Conservation (phyloP, 192 early-diverging fungal genomes). For the Linnemannia elongata region DNA sequence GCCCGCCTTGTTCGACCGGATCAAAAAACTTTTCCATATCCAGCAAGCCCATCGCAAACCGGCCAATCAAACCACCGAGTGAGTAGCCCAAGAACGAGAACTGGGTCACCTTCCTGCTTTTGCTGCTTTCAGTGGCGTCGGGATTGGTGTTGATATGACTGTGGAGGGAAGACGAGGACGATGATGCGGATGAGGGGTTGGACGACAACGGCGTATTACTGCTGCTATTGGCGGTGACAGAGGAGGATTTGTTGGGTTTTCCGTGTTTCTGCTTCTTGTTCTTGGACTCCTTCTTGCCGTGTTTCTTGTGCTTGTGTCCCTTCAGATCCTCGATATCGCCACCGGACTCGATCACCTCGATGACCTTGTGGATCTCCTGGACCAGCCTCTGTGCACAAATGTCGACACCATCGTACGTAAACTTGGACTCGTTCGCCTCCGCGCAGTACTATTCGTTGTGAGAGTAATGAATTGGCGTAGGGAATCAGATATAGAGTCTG, state of each 20-base stretch:
- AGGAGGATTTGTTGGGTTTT: neutral
- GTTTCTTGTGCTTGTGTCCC: conserved; percentile 45
- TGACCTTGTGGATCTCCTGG: conserved; percentile 55
- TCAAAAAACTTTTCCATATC: conserved; percentile 61
- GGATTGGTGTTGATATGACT: conserved; percentile 7
- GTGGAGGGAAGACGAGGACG: neutral
- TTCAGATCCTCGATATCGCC: conserved; percentile 54
- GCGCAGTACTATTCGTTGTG: conserved; percentile 57
- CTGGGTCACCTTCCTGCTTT: conserved; percentile 43
- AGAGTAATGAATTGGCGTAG: neutral
- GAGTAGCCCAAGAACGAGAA: conserved; percentile 68
- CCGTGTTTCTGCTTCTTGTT: conserved; percentile 14
- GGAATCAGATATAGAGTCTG: neutral
- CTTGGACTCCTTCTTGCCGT: conserved; percentile 17
- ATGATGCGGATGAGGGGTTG: neutral
- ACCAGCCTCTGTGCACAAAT: conserved; percentile 66
- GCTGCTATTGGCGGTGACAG: neutral
- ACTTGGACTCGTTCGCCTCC: conserved; percentile 59
- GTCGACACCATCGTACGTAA: conserved; percentile 71
- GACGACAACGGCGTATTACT: neutral
- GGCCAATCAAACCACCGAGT: conserved; percentile 64
- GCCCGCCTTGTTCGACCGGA: neutral
- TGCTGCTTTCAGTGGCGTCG: conserved; percentile 5
- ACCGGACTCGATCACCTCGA: conserved; percentile 35
- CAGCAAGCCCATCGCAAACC: conserved; percentile 64